Conservation (phyloP, 2,329 filamentous ascomycete species). For the Colletotrichum shisoi region DNA sequence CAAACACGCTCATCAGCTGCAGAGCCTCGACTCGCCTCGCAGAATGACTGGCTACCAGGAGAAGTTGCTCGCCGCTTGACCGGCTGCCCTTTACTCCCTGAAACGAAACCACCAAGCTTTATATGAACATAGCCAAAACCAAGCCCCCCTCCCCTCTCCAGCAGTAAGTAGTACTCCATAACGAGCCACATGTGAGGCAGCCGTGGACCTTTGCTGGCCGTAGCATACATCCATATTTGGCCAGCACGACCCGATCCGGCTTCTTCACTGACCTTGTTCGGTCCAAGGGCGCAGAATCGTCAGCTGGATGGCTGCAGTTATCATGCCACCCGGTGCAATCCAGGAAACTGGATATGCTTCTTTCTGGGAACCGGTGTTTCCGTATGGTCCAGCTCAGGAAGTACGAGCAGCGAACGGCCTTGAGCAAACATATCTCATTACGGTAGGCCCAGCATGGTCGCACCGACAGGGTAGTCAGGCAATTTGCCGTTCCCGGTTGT, state of each 20-base stretch:
- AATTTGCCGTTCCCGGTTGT: constrained; percentile 21
- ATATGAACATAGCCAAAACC: no score
- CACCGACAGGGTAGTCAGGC: constrained; percentile 1
- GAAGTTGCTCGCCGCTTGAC: constrained; percentile 10
- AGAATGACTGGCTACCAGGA: neutral
- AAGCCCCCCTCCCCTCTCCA: neutral
- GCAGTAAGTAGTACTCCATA: neutral
- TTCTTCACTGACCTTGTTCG: neutral
- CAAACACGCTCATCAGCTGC: neutral
- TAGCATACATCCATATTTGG: neutral
- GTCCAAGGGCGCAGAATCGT: constrained; percentile 20
- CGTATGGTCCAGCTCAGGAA: neutral
- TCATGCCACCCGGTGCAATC: constrained; percentile 22
- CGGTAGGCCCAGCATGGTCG: constrained; percentile 2
- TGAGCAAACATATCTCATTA: constrained; percentile 9
- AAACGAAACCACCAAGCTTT: neutral
- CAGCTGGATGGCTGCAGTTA: constrained; percentile 32
- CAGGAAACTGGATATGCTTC: constrained; percentile 35
- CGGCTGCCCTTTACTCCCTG: neutral
- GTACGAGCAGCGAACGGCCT: neutral
- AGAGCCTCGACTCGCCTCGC: neutral
- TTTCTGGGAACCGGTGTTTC: constrained; percentile 20
- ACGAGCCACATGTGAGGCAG: neutral
- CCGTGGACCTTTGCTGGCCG: no score
- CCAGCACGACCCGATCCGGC: neutral